Conservation (phyloP, 2,329 filamentous ascomycete species). For the Apiospora malaysiana region DNA sequence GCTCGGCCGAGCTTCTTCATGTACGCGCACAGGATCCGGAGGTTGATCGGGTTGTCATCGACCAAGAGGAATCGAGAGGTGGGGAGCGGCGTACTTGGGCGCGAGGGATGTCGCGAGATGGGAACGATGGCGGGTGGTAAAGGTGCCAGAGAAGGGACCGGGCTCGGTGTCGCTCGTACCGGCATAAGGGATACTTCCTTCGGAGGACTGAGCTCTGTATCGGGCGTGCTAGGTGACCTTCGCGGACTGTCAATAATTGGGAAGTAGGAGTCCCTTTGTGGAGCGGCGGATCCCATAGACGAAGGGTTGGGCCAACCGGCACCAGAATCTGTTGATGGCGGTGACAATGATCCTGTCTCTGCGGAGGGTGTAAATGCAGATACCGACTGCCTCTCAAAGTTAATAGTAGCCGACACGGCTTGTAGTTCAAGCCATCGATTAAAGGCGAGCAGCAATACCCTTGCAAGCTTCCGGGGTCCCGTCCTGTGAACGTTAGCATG, state of each 20-base stretch:
- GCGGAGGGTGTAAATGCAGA: not conserved
- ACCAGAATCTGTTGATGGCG: not conserved
- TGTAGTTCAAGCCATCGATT: slow-evolving; percentile 9
- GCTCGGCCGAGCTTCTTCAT: slow-evolving; percentile 39
- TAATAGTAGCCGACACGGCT: not conserved
- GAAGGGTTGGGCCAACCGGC: no score
- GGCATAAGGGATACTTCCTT: not conserved
- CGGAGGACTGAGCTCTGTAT: no score
- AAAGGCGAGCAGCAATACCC: not conserved
- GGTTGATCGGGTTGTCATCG: slow-evolving; percentile 49
- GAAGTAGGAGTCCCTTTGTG: not conserved
- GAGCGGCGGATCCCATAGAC: not conserved
- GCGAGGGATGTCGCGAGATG: no score
- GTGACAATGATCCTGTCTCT: not conserved
- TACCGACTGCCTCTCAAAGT: no score
- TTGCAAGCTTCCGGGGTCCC: slow-evolving; percentile 11
- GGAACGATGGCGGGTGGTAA: not conserved
- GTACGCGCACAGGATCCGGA: slow-evolving; percentile 39
- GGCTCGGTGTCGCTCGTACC: not conserved
- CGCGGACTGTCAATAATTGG: not conserved
- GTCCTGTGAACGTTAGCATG: not conserved
- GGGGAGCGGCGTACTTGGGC: no score
- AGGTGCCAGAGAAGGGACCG: not conserved
- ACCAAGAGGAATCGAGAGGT: slow-evolving; percentile 41
- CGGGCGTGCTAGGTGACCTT: not conserved